phyloP scores from a whole-genome alignment of 148 eudicot species.

The Hydrangea macrophylla region DNA sequence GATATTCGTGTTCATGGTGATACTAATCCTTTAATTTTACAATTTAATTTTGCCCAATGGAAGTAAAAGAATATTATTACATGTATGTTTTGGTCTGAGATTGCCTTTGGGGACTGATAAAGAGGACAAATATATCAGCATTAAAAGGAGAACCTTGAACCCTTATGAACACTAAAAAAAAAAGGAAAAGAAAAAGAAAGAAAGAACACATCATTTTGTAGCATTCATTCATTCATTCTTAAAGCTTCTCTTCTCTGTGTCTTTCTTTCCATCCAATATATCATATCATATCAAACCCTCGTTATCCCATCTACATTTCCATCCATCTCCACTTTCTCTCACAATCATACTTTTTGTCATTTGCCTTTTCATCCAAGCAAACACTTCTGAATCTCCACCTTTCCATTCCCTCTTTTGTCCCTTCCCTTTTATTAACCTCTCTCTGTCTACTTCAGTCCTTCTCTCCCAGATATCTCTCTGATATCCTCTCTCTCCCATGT shows the following conservation, averaged over 20 bases:
- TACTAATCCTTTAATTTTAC: too few relatives aligned
- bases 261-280: background rate
- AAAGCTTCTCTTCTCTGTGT: background rate
- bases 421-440: conserved; percentile 52
- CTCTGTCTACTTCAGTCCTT: conserved; percentile 87
- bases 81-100: conserved; percentile 1
- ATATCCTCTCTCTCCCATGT: conserved; percentile 36
- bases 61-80: background rate
- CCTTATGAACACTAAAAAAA: background rate
- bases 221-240: conserved; percentile 5
- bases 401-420: conserved; percentile 86
- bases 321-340: conserved; percentile 2
- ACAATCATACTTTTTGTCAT: conserved; percentile 24
- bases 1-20: too few relatives aligned
- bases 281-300: background rate
- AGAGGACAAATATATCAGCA: background rate
- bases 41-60: background rate
- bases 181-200: too few relatives aligned
- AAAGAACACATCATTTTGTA: background rate
- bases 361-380: conserved; percentile 78
- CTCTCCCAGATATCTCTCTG: conserved; percentile 77
- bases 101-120: conserved; percentile 9
- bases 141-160: background rate
- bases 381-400: conserved; percentile 35
- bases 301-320: background rate